These are phyloP conservation scores for Antarctomyces pellizariae DNA, from an alignment of 495 filamentous ascomycete species.

Conservation along the genomic window DNA sequence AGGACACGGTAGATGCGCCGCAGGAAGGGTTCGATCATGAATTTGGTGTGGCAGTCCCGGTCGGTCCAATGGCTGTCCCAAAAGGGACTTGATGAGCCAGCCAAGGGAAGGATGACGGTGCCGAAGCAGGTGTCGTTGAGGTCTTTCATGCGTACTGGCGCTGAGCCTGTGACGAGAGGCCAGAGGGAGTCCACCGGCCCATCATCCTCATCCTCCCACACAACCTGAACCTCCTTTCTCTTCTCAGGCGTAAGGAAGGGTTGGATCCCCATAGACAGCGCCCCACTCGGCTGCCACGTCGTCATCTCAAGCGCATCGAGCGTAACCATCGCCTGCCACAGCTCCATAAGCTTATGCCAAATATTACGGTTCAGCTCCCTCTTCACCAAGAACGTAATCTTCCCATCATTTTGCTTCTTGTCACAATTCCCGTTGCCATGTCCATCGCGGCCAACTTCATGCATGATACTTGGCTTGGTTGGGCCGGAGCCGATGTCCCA, in stretches of 20 bases:
- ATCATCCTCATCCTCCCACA: constrained; percentile 15
- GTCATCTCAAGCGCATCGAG: constrained; percentile 15
- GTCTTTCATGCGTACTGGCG: constrained; percentile 10
- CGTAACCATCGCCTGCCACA: constrained; percentile 15
- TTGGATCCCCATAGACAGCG: constrained; percentile 6
- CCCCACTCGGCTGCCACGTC: neutral
- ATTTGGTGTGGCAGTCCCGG: constrained; percentile 11
- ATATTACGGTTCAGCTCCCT: constrained; percentile 15
- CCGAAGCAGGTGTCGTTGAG: constrained; percentile 8
- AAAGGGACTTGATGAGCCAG: constrained; percentile 17
- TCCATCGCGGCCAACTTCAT: no score
- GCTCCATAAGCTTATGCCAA: constrained; percentile 21
- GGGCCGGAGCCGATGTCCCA: constrained; percentile 6
- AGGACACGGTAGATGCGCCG: constrained; percentile 12
- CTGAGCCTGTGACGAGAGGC: constrained; percentile 13
- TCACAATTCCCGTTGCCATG: constrained; percentile 3
- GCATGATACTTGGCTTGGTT: no score
- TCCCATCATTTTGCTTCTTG: constrained; percentile 6
- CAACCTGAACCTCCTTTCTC: constrained; percentile 15
- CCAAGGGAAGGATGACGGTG: constrained; percentile 17
- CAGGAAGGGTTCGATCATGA: constrained; percentile 13
- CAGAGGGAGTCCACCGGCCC: constrained; percentile 17
- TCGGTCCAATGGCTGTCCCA: constrained; percentile 14
- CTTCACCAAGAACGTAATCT: constrained; percentile 15
- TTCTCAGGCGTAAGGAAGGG: constrained; percentile 6